Base-by-base conservation (phyloP, 768 basidiomycete genomes). In the Auriscalpium microsporum region DNA sequence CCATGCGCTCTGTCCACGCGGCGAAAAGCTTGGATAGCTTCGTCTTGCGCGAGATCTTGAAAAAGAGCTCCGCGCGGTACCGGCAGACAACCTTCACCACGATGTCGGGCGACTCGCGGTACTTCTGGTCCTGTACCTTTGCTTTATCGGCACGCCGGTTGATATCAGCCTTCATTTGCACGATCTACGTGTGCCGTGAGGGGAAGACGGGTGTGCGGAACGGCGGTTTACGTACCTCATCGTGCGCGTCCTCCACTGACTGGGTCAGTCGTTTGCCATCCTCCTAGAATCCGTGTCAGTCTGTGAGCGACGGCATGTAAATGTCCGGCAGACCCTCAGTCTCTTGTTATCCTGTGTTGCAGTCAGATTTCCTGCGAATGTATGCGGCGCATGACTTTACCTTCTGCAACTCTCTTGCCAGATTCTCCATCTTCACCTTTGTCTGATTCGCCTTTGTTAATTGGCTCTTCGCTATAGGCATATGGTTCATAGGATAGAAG, bases 1-100 rank as follows among this genome's bases (percentile, higher is more conserved):
- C 90, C 91, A 94, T 94, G 59, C 90, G 78, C 50, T 88, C 87
- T 28, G 88, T 90, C 90, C 90, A 93, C 34, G 90, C 87, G 63
- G 83, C 86, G 69, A 93, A 90, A 54, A 93, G 75, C 54, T 86
- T 79, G 54, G 84, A 83, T 36, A 94, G 75, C 67, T 90, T 92
- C 28, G 88, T 90, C 71, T 92, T 92, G 67, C 91, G 86, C 9
- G 88, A 89, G 61, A 94, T 90, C 70, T 91, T 93, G 81, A 94
- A 94, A 74, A 89, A 91, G 44, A 94, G 78, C 64, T 94, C 90
- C 4, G 90, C 89, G 46, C 91, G 87, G 67, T 92, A 92, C 62
- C 86, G 85, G 69, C 90, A 93, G 50, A 87, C 75, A 60, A 94
- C 89, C 68, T 90, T 92, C 71, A 93, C 83, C 51, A 92, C 85